phyloP scores from a whole-genome alignment of 495 filamentous ascomycete species.

The Penicillium argentinense region DNA sequence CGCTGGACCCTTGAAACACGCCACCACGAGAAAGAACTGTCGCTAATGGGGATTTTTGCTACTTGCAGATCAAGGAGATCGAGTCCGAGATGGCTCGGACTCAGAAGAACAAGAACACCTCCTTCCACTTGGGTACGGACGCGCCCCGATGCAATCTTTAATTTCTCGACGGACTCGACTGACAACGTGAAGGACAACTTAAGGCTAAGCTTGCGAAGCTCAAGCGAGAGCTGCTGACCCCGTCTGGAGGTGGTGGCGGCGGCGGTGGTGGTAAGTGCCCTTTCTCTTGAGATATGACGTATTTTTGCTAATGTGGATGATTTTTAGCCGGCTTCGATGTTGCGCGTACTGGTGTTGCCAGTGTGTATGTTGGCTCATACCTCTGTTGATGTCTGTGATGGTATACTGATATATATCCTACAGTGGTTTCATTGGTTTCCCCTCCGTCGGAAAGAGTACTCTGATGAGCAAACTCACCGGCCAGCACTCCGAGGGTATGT shows the following conservation, averaged over 20 bases:
- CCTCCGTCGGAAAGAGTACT: constrained; percentile 97
- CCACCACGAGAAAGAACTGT: constrained; percentile 9
- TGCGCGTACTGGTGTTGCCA: constrained; percentile 94
- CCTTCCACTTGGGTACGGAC: constrained; percentile 68
- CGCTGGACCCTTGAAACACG: constrained; percentile 1
- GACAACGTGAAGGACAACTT: constrained; percentile 67
- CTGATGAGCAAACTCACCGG: constrained; percentile 93
- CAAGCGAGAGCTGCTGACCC: constrained; percentile 92
- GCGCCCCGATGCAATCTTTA: not conserved
- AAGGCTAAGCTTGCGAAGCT: constrained; percentile 99
- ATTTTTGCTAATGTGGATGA: constrained; percentile 24
- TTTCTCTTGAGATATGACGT: not conserved
- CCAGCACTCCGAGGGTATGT: constrained; percentile 83
- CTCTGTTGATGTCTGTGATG: not conserved
- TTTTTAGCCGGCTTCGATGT: constrained; percentile 87
- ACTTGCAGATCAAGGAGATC: constrained; percentile 87
- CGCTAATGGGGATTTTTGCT: constrained; percentile 23
- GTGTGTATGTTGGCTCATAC: constrained; percentile 65
- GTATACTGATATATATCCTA: constrained; percentile 9
- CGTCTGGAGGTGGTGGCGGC: constrained; percentile 75
- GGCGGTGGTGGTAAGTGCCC: constrained; percentile 63
- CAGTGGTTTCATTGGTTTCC: constrained; percentile 71
- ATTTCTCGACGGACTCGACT: constrained; percentile 17
- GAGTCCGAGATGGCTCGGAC: constrained; percentile 97
- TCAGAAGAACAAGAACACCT: constrained; percentile 98